Evolutionary conservation across 2,329 filamentous ascomycete genomes (phyloP), one percentile per base, ranked within the genome.

Genomic region (Dactylellina cionopaga): DNA sequence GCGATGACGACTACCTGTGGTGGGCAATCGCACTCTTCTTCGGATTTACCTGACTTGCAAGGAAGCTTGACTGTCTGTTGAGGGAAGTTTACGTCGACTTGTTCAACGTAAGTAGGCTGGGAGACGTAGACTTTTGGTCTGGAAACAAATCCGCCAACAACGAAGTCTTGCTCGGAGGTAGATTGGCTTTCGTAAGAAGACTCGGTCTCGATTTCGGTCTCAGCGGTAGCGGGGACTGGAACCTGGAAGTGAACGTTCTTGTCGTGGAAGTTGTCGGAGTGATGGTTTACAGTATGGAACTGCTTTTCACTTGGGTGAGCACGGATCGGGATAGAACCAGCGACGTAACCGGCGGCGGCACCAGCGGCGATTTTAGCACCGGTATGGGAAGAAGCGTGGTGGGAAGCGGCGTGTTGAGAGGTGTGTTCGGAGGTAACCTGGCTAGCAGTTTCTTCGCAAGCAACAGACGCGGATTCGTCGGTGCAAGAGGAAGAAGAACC

Each of bases 181-280:
- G 75, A 75, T 49, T 64, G 51, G 43, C 74, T 47, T 31, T 60
- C 55, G 65, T 56, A 72, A 33, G 54, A 60, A 44, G 52, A 62
- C 39, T 71, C 59, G 49, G 52, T 71, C 37, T 59, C 64, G 69
- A 24, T 19, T 27, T 74, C 56, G 43, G 60, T 22, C 58, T 39
- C 41, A 13, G 49, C 56, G 74, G n/a, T n/a, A n/a, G n/a, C n/a
- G n/a, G n/a, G n/a, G n/a, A n/a, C n/a, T 59, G 33, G 46, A 47
- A 59, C 58, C 22, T 64, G 43, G 41, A 71, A 69, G 77, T 81
- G 75, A 79, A 79, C 79, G 76, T 76, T 75, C 78, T 80, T 72
- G 29, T 35, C 51, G 52, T 75, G 56, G 47, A 66, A 66, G 35
- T 74, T 27, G 55, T 74, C 59, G 51, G 74, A 62, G 74, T 74